These are phyloP conservation scores for Colletotrichum sp. DNA, from an alignment of 2,329 filamentous ascomycete species.

Conservation along the genomic window DNA sequence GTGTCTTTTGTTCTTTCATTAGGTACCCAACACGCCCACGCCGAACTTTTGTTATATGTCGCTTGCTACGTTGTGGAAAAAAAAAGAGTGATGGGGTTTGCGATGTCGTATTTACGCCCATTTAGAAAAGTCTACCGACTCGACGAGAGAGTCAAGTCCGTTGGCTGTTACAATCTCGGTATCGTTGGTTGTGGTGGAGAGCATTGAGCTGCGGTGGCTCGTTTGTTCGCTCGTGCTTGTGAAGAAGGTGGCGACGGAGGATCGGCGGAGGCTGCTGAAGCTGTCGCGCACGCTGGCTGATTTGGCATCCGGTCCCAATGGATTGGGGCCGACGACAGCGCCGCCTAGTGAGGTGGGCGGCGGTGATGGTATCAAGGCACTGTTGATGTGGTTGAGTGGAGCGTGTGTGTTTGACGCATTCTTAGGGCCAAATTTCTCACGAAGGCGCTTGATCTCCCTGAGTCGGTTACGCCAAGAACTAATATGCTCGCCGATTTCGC, in stretches of 20 bases:
- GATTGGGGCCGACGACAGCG: conserved; percentile 25
- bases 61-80: neutral
- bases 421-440: conserved; percentile 68
- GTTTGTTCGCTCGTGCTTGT: conserved; percentile 60
- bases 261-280: conserved; percentile 62
- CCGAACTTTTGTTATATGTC: neutral
- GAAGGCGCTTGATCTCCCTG: conserved; percentile 81
- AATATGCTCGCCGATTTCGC: conserved; percentile 79
- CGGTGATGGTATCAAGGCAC: conserved; percentile 28
- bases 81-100: neutral
- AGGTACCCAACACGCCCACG: neutral
- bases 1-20: neutral
- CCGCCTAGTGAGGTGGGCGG: conserved; percentile 33
- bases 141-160: conserved; percentile 34
- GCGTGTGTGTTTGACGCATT: conserved; percentile 33
- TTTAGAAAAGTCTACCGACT: conserved; percentile 44
- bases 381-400: conserved; percentile 31
- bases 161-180: conserved; percentile 50
- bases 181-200: conserved; percentile 58
- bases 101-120: conserved; percentile 33
- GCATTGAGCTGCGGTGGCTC: conserved; percentile 63
- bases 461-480: conserved; percentile 90
- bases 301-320: conserved; percentile 35
- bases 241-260: conserved; percentile 71
- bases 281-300: conserved; percentile 63